Conservation (phyloP, 345 rosid genomes). For the Aegle marmelos region DNA sequence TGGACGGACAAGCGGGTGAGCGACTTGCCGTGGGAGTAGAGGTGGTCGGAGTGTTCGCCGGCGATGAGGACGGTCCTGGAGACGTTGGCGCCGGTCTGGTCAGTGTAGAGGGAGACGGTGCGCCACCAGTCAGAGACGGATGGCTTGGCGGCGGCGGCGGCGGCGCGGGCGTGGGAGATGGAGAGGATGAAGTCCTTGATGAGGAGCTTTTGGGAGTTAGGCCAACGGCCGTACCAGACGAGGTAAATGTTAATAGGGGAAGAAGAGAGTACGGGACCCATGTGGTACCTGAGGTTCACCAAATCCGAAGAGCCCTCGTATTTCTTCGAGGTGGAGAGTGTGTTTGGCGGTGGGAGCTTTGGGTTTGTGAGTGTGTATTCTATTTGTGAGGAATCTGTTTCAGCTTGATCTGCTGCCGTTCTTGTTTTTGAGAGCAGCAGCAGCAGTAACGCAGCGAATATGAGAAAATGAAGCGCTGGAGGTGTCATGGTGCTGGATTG, state of each 20-base stretch:
- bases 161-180: conserved; percentile 51
- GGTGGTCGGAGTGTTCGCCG: conserved; percentile 57
- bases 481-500: too few species aligned
- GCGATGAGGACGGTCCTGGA: conserved; percentile 64
- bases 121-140: conserved; percentile 92
- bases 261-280: conserved; percentile 96
- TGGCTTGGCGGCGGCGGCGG: conserved; percentile 35
- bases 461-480: background rate
- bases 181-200: conserved; percentile 79
- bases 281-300: conserved; percentile 86
- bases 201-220: conserved; percentile 51
- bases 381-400: background rate
- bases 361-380: conserved; percentile 43
- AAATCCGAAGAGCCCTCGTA: conserved; percentile 87
- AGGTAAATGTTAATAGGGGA: conserved; percentile 79
- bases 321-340: conserved; percentile 59
- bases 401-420: too few species aligned
- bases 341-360: conserved; percentile 52
- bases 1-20: conserved; percentile 84
- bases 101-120: conserved; percentile 83
- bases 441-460: background rate
- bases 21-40: conserved; percentile 57
- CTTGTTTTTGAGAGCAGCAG: background rate
- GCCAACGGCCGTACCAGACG: conserved; percentile 94
- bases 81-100: conserved; percentile 92